Conservation (phyloP, 306 rosid species). For the Quercus rubra region DNA sequence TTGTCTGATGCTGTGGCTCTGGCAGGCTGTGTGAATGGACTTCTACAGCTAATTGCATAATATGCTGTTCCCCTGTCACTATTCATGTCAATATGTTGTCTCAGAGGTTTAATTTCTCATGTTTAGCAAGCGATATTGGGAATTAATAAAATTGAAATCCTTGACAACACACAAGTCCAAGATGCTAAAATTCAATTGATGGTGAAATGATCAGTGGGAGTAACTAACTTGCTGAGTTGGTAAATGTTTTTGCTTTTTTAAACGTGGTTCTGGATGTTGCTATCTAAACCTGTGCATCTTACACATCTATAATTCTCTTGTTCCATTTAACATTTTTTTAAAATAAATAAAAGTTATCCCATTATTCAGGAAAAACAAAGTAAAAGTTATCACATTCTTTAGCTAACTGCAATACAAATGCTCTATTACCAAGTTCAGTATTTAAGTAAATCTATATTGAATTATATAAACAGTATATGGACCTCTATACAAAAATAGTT, state of each 20-base stretch:
- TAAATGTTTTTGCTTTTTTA: background rate
- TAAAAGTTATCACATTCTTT: background rate
- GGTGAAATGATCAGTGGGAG: background rate
- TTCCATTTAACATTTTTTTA: background rate
- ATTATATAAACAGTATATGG: background rate
- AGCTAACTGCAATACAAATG: background rate
- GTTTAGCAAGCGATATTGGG: background rate
- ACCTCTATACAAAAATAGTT: slow-evolving; percentile 1
- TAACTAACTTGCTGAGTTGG: background rate
- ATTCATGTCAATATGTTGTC: too few species aligned
- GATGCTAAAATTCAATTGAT: background rate
- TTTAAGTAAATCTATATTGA: background rate
- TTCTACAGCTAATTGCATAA: too few species aligned
- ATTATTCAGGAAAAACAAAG: too few species aligned
- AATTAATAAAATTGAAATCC: background rate
- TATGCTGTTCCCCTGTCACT: too few species aligned
- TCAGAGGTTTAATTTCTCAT: background rate
- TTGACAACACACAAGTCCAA: background rate
- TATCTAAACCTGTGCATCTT: background rate
- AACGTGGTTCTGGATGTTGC: background rate
- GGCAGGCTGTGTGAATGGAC: too few species aligned
- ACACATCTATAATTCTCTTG: background rate
- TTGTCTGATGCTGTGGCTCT: too few species aligned
- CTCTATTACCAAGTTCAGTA: background rate
- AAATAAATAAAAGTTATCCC: too few species aligned